Evolutionary conservation across 495 filamentous ascomycete species (phyloP).

Genomic region (Immersiella caudata): DNA sequence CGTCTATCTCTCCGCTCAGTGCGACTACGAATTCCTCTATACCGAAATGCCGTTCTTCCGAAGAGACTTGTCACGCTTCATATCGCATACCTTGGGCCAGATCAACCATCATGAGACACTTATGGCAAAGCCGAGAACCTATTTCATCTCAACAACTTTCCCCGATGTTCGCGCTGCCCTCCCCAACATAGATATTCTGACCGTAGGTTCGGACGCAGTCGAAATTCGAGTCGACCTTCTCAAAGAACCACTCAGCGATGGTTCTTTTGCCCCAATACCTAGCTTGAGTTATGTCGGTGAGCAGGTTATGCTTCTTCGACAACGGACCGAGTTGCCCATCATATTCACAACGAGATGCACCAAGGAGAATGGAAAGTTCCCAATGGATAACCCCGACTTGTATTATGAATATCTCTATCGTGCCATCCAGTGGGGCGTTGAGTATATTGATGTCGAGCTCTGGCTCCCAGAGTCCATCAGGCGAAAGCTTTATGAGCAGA

Average conservation of each 20-base stretch:
- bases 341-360: slow-evolving; percentile 84
- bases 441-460: slow-evolving; percentile 85
- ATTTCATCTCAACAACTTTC: slow-evolving; percentile 84
- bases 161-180: slow-evolving; percentile 82
- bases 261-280: slow-evolving; percentile 61
- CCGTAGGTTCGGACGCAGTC: slow-evolving; percentile 80
- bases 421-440: slow-evolving; percentile 82
- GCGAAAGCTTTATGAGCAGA: slow-evolving; percentile 62
- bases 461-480: slow-evolving; percentile 81
- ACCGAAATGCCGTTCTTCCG: slow-evolving; percentile 69
- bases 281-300: slow-evolving; percentile 82
- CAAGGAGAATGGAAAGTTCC: slow-evolving; percentile 78
- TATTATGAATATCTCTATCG: slow-evolving; percentile 77
- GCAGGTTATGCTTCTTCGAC: slow-evolving; percentile 78
- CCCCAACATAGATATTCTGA: slow-evolving; percentile 81
- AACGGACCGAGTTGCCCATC: slow-evolving; percentile 81
- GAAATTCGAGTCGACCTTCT: slow-evolving; percentile 82
- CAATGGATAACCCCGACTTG: slow-evolving; percentile 73
- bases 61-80: slow-evolving; percentile 74
- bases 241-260: slow-evolving; percentile 67
- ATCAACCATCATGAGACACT: slow-evolving; percentile 72
- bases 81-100: slow-evolving; percentile 76
- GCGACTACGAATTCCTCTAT: slow-evolving; percentile 84
- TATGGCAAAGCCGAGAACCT: slow-evolving; percentile 73
- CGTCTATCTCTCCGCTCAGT: slow-evolving; percentile 61